Percentiles rank a stretch among this genome's conserved stretches.
Evolutionary conservation across 345 rosid species (phyloP).

Genomic region (Iberis pinnata): DNA sequence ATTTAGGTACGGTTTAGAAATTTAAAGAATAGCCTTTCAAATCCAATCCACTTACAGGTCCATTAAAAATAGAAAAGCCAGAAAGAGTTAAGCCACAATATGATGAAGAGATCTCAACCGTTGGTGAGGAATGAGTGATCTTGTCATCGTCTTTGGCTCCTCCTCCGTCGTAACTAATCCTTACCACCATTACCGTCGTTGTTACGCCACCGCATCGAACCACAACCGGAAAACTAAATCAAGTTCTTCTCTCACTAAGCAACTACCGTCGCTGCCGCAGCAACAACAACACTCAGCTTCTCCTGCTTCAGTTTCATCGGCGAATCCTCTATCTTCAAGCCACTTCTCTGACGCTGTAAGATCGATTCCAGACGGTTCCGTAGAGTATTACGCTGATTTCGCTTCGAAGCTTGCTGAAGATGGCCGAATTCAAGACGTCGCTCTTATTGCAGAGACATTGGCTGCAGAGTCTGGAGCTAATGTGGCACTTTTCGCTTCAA

Average conservation of each 20-base stretch:
- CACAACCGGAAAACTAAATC: constrained; percentile 25
- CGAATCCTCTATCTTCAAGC: constrained; percentile 22
- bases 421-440: constrained; percentile 61
- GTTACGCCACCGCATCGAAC: constrained; percentile 29
- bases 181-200: constrained; percentile 25
- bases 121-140: constrained; percentile 52
- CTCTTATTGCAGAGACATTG: constrained; percentile 45
- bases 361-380: constrained; percentile 32
- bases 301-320: constrained; percentile 27
- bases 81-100: constrained; percentile 16
- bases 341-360: constrained; percentile 30
- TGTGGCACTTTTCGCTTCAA: constrained; percentile 42
- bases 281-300: constrained; percentile 22
- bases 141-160: constrained; percentile 55
- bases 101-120: constrained; percentile 27
- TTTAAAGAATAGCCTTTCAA: constrained; percentile 52
- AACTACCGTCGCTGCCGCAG: constrained; percentile 23
- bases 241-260: constrained; percentile 28
- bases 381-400: constrained; percentile 41
- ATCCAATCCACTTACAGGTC: constrained; percentile 55
- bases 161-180: constrained; percentile 39
- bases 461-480: constrained; percentile 46
- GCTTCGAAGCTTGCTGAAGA: constrained; percentile 65
- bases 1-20: constrained; percentile 20
- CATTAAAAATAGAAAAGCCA: background rate